Conservation (phyloP, 192 early-diverging fungal species). For the Coemansia reversa region DNA sequence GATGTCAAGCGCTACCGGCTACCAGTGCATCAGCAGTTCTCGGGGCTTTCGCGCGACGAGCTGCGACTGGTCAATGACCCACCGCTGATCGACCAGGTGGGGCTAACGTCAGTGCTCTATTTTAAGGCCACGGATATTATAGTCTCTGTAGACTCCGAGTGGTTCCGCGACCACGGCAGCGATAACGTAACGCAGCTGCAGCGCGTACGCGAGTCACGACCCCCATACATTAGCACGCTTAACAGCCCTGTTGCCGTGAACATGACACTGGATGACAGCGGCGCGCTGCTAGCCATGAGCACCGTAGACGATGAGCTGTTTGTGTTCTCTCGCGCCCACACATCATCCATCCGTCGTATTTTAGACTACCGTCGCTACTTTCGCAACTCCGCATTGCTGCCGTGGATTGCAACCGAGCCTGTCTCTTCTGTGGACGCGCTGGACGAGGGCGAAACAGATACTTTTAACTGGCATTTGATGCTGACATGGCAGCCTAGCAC, state of each 20-base stretch:
- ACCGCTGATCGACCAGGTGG: constrained; percentile 45
- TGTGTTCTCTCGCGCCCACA: constrained; percentile 41
- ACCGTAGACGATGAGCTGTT: constrained; percentile 54
- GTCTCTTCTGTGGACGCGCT: constrained; percentile 43
- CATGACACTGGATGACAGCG: constrained; percentile 53
- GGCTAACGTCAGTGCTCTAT: constrained; percentile 49
- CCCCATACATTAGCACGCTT: constrained; percentile 53
- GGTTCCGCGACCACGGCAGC: constrained; percentile 53
- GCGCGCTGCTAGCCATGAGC: constrained; percentile 50
- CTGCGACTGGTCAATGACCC: constrained; percentile 50
- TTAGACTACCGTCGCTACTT: constrained; percentile 54
- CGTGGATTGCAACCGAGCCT: constrained; percentile 40
- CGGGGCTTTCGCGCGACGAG: constrained; percentile 54
- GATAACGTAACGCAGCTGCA: constrained; percentile 46
- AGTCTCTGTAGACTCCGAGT: constrained; percentile 47
- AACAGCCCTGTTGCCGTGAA: constrained; percentile 54
- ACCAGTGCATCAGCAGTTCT: constrained; percentile 51
- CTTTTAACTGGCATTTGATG: constrained; percentile 48
- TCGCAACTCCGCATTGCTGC: constrained; percentile 13
- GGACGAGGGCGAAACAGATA: constrained; percentile 46
- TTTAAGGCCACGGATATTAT: constrained; percentile 53
- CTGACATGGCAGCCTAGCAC: constrained; percentile 51
- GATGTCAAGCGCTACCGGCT: constrained; percentile 50
- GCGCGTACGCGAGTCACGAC: constrained; percentile 54
- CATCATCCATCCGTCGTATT: constrained; percentile 31